phyloP scores from a whole-genome alignment of 2,329 filamentous ascomycete genomes.

The Thielaviopsis ethacetica region DNA sequence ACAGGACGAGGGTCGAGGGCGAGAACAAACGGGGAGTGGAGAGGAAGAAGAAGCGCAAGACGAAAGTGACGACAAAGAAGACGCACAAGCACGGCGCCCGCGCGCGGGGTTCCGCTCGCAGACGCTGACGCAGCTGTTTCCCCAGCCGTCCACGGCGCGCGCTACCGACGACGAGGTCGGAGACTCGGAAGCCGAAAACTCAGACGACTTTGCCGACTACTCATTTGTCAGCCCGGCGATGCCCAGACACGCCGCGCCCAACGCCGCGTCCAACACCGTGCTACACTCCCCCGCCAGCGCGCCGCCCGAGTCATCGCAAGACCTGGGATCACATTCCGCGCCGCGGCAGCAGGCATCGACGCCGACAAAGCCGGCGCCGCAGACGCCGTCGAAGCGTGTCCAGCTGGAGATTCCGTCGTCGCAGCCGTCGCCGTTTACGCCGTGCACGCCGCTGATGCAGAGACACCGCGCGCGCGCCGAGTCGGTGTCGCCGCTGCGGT shows the following conservation, averaged over 20 bases:
- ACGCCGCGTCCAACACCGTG: too few relatives aligned
- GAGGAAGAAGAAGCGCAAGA: not conserved
- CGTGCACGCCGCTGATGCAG: slow-evolving; percentile 24
- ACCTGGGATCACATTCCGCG: too few relatives aligned
- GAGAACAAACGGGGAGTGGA: not conserved
- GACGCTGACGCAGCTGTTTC: slow-evolving; percentile 25
- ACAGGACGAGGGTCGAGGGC: not conserved
- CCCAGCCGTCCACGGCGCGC: slow-evolving; percentile 4
- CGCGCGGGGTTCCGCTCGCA: slow-evolving; percentile 23
- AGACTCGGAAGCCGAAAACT: slow-evolving; percentile 25
- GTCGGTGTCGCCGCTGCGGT: slow-evolving; percentile 27
- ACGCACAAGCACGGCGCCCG: slow-evolving; percentile 19
- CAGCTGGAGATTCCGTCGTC: slow-evolving; percentile 30
- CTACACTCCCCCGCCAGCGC: too few relatives aligned
- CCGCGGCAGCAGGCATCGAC: too few relatives aligned
- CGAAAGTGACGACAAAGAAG: slow-evolving; percentile 5
- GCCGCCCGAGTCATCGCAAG: not conserved
- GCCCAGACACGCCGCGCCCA: not conserved
- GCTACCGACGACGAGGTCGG: slow-evolving; percentile 15
- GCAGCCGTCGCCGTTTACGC: slow-evolving; percentile 21
- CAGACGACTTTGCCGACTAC: slow-evolving; percentile 12
- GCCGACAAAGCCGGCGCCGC: slow-evolving; percentile 16
- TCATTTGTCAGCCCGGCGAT: not conserved
- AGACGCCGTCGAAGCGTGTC: slow-evolving; percentile 23
- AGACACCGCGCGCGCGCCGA: slow-evolving; percentile 19